Conservation (phyloP, 75 land plant genomes). For the Selaginella tamariscina region DNA sequence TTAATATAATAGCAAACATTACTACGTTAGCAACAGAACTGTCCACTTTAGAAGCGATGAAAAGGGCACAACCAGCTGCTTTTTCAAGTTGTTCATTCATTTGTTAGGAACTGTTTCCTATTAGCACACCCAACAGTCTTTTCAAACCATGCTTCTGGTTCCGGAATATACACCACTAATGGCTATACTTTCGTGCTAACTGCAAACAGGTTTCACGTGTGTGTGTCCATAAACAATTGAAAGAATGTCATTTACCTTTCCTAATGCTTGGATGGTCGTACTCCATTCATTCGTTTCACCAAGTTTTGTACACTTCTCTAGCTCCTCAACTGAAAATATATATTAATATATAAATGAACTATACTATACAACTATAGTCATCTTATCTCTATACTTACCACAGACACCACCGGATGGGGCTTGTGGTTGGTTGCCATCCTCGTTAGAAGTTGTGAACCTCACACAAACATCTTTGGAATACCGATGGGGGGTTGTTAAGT, state of each 20-base stretch:
- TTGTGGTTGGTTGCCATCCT: too few species aligned
- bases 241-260: slow-evolving; percentile 20
- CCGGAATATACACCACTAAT: slow-evolving; percentile 80
- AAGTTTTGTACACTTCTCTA: too few species aligned
- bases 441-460: too few species aligned
- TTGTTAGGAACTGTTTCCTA: slow-evolving; percentile 54
- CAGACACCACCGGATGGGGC: too few species aligned
- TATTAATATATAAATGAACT: too few species aligned
- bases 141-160: slow-evolving; percentile 73
- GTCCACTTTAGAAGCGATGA: slow-evolving; percentile 72
- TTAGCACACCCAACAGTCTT: slow-evolving; percentile 67
- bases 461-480: too few species aligned
- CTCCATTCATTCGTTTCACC: slow-evolving; percentile 24
- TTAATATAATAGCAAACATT: neutral
- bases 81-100: slow-evolving; percentile 58
- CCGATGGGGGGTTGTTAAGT: too few species aligned
- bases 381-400: too few species aligned
- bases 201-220: slow-evolving; percentile 18
- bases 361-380: too few species aligned
- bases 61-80: slow-evolving; percentile 58
- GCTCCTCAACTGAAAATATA: too few species aligned
- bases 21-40: slow-evolving; percentile 20
- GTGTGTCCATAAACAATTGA: neutral
- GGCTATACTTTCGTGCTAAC: slow-evolving; percentile 50
- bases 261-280: slow-evolving; percentile 27